Base-by-base conservation (phyloP, 768 basidiomycete genomes). In the Phaffia australis region DNA sequence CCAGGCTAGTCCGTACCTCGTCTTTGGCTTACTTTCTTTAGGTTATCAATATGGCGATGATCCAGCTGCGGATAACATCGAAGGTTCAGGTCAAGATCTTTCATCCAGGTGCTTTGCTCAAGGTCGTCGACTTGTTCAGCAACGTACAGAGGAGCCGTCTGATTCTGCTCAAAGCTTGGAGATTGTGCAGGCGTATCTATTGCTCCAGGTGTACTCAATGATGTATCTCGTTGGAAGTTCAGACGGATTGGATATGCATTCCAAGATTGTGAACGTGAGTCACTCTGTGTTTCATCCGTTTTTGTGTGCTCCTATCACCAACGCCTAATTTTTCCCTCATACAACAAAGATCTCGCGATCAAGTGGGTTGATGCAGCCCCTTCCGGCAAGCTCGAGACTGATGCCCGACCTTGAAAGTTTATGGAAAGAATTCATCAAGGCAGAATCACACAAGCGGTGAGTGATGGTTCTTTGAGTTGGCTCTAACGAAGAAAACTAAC, bases 381-480 rank as follows among this genome's bases (percentile, higher is more conserved):
- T 66, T 18, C 71, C 71, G 9, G 46, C 63, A n/a, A 64, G 66
- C 49, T 59, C 71, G 3, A 35, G 11, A 3, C 46, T 25, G 3
- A 65, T 65, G 16, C 50, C 56, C 2, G 69, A 71, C 58, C 64
- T 73, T 6, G 71, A 72, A 1, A 32, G 63, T 1, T 50, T 73
- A 7, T 73, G 73, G 72, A 42, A 60, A 5, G 63, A 71, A 27
- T 72, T 70, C 48, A 57, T 70, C 63, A 60, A 69, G 42, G 56
- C 57, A 15, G 72, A 73, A 55, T 63, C 64, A 16, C 72, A 72
- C 57, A 93, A 93, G 82, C 89, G 87, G 90, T 90, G 79, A 18
- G 30, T 47, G 4, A 21, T 27, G 62, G 23, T 21, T 27, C 19
- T 64, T 42, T 11, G 11, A 42, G 35, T 11, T 11, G 11, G 35